These are phyloP conservation scores for Aegilops speltoides DNA, from an alignment of 176 grass and related monocot species.

Conservation along the genomic window DNA sequence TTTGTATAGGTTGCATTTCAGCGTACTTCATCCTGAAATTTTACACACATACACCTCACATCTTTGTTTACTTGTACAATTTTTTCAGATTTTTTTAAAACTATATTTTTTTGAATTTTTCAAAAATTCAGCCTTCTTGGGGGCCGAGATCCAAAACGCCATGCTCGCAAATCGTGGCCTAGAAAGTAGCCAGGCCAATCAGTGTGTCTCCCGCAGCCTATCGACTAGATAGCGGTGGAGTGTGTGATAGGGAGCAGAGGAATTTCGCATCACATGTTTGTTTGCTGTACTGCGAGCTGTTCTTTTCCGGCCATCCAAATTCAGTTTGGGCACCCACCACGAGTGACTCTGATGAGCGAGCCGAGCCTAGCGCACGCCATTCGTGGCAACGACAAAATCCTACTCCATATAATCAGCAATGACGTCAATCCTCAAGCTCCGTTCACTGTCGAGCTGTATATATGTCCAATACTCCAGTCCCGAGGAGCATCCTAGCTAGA, in stretches of 20 bases:
- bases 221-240: too few relatives aligned
- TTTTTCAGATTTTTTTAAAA: too few relatives aligned
- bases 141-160: too few relatives aligned
- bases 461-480: neutral
- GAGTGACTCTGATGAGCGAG: neutral
- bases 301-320: neutral
- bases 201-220: neutral
- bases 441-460: neutral
- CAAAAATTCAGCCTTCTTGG: too few relatives aligned
- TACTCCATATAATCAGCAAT: conserved; percentile 3
- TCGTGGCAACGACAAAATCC: neutral
- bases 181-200: neutral
- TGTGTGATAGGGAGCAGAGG: neutral
- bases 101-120: too few relatives aligned
- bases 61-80: too few relatives aligned
- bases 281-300: neutral
- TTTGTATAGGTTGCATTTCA: too few relatives aligned
- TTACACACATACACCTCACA: too few relatives aligned
- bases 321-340: neutral
- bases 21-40: too few relatives aligned
- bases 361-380: neutral
- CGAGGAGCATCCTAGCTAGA: too few relatives aligned
- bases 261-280: neutral
- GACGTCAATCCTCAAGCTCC: neutral
- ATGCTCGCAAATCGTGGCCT: neutral